Percentiles rank a stretch among this genome's conserved stretches.
Conservation (phyloP, 257 asterid species). For the Oldenlandia corymbosa region DNA sequence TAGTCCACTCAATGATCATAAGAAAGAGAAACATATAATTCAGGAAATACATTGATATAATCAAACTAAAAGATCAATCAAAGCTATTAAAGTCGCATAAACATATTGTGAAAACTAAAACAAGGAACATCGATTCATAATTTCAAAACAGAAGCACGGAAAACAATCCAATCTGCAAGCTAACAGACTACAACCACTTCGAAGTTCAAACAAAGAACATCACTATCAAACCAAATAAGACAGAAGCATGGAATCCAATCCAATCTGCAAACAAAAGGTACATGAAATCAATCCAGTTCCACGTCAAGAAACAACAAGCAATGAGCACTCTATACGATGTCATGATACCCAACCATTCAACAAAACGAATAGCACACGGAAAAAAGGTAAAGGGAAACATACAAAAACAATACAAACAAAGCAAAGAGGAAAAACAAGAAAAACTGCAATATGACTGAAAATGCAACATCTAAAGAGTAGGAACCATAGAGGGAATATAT, state of each 20-base stretch:
- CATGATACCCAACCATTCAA: no score
- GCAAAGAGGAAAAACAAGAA: no score
- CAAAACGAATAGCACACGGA: no score
- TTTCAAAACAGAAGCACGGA: no score
- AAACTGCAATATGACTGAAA: no score
- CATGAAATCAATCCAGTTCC: no score
- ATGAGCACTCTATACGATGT: not conserved
- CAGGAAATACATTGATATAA: not conserved
- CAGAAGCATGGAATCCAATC: not conserved
- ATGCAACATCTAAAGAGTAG: not conserved
- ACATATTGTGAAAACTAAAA: not conserved
- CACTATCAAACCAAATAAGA: no score
- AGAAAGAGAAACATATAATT: not conserved
- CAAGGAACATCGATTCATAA: not conserved
- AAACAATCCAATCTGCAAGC: not conserved
- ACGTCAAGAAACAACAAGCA: not conserved
- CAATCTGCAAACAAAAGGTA: not conserved
- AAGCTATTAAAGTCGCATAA: not conserved
- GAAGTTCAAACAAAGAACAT: not conserved
- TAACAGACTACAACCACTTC: no score
- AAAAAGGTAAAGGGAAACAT: no score
- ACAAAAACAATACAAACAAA: no score
- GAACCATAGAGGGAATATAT: slow-evolving; percentile 1
- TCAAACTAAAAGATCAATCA: not conserved
- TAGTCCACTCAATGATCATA: not conserved